A percentile compares a stretch with the other conserved stretches of the same genome.
These are phyloP conservation scores for Tricholoma flavovirens DNA, from an alignment of 768 basidiomycete species.

Conservation along the genomic window DNA sequence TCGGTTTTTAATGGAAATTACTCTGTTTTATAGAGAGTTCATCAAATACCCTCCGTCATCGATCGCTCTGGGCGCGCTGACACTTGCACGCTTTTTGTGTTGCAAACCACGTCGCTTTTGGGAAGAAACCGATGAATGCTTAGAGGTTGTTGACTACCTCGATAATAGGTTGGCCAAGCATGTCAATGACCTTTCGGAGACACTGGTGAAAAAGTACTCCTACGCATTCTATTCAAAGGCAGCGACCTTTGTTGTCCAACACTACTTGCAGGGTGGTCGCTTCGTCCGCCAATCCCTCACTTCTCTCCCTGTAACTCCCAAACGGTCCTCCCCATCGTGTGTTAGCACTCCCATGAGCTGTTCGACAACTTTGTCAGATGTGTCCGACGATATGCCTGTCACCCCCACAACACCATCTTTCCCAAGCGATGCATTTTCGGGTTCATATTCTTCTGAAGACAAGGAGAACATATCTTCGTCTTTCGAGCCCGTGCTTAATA, in stretches of 20 bases:
- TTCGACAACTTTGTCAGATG: conserved; percentile 66
- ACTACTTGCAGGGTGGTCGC: conserved; percentile 84
- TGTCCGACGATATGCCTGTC: conserved; percentile 78
- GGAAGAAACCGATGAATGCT: conserved; percentile 80
- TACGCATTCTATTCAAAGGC: conserved; percentile 96
- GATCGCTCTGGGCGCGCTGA: conserved; percentile 85
- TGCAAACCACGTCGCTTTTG: conserved; percentile 70
- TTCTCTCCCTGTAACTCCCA: conserved; percentile 65
- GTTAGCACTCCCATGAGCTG: conserved; percentile 72
- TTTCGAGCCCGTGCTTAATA: conserved; percentile 70
- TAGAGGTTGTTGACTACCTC: conserved; percentile 80
- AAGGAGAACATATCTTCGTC: conserved; percentile 75
- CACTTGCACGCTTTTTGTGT: conserved; percentile 84
- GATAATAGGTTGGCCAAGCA: conserved; percentile 83
- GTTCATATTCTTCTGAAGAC: conserved; percentile 52
- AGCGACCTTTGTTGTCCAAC: conserved; percentile 88
- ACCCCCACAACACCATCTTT: conserved; percentile 73
- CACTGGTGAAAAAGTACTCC: conserved; percentile 97
- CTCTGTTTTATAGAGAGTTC: conserved; percentile 96
- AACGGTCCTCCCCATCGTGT: conserved; percentile 47
- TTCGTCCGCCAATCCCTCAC: conserved; percentile 46
- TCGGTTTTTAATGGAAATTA: conserved; percentile 98
- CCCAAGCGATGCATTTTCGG: conserved; percentile 53
- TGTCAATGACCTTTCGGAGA: conserved; percentile 90
- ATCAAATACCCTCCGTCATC: conserved; percentile 79